These are phyloP conservation scores for Cordyceps cateniannulata DNA, from an alignment of 2,329 filamentous ascomycete species.

Conservation along the genomic window DNA sequence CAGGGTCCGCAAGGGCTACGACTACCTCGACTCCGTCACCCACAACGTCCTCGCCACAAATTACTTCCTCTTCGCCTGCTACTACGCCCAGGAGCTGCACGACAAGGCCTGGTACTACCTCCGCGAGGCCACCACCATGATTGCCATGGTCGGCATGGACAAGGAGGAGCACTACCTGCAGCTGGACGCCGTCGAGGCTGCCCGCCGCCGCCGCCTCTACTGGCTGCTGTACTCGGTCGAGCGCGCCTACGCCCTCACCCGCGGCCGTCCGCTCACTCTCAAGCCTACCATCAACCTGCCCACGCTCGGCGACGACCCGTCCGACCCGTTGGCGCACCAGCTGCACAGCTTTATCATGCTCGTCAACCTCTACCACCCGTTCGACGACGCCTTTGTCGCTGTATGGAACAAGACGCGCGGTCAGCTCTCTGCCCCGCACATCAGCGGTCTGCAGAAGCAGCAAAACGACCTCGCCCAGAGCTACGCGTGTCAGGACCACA, in stretches of 20 bases:
- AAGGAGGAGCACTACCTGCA: slow-evolving; percentile 57
- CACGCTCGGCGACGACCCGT: slow-evolving; percentile 53
- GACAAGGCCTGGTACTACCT: slow-evolving; percentile 75
- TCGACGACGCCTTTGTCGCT: slow-evolving; percentile 58
- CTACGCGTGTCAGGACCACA: slow-evolving; percentile 46
- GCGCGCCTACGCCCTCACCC: slow-evolving; percentile 64
- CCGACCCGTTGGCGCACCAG: slow-evolving; percentile 46
- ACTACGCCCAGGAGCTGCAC: slow-evolving; percentile 65
- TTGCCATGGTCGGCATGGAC: slow-evolving; percentile 53
- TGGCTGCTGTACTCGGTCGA: slow-evolving; percentile 70
- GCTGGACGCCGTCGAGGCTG: slow-evolving; percentile 52
- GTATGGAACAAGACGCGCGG: slow-evolving; percentile 60
- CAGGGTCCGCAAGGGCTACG: slow-evolving; percentile 56
- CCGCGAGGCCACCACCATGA: slow-evolving; percentile 68
- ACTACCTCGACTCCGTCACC: slow-evolving; percentile 51
- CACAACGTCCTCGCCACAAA: slow-evolving; percentile 62
- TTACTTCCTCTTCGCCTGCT: slow-evolving; percentile 70
- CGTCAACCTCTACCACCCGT: slow-evolving; percentile 57
- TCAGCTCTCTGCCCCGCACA: slow-evolving; percentile 50
- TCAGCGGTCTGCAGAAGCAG: slow-evolving; percentile 56
- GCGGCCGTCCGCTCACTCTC: slow-evolving; percentile 62
- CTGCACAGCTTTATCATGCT: slow-evolving; percentile 53
- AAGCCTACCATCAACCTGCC: slow-evolving; percentile 64
- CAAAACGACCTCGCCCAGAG: slow-evolving; percentile 48
- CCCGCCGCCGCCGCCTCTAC: slow-evolving; percentile 60